Evolutionary conservation across 2,329 filamentous ascomycete species (phyloP).

Genomic region (Aspergillus texensis): DNA sequence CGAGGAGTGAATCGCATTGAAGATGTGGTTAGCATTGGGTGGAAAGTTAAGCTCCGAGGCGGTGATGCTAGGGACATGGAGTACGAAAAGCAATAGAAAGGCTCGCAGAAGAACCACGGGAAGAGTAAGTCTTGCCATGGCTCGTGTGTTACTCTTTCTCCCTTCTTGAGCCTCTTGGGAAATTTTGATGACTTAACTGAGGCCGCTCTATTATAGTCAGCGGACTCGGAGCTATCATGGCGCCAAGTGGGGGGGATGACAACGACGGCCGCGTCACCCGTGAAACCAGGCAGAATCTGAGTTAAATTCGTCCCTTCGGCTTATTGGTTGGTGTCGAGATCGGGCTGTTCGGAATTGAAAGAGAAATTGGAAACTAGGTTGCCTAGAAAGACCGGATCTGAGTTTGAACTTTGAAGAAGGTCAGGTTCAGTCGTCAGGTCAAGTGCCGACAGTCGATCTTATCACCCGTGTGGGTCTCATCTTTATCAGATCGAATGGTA

Average conservation of each 20-base stretch:
- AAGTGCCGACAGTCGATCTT: background rate
- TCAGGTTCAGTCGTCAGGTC: too few relatives aligned
- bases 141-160: background rate
- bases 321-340: background rate
- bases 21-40: slow-evolving; percentile 64
- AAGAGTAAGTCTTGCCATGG: background rate
- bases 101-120: background rate
- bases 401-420: too few relatives aligned
- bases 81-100: background rate
- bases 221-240: background rate
- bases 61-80: background rate
- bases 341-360: background rate
- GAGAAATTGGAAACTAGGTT: background rate
- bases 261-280: slow-evolving; percentile 4
- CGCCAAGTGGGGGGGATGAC: slow-evolving; percentile 5
- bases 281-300: background rate
- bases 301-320: background rate
- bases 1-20: slow-evolving; percentile 72
- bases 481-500: too few relatives aligned
- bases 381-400: background rate
- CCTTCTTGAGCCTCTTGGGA: background rate
- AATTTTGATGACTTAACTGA: background rate
- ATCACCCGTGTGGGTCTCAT: background rate
- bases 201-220: background rate
- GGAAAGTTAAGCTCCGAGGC: slow-evolving; percentile 1